Base-by-base conservation (phyloP, 2,329 filamentous ascomycete genomes). In the Alternaria sp. region DNA sequence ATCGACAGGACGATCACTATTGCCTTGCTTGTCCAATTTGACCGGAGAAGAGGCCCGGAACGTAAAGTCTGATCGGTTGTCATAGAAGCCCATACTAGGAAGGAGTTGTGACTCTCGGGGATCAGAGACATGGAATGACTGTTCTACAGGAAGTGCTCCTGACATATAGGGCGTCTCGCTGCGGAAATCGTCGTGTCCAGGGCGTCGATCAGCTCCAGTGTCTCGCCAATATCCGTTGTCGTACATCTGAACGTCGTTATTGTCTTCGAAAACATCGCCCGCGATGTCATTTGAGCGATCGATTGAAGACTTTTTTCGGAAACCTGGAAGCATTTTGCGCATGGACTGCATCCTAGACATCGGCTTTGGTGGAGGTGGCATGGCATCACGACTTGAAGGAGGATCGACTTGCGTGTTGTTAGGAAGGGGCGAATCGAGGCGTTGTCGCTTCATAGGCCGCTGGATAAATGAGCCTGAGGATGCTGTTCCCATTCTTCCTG, bases 321-420 rank as follows among this genome's bases (percentile, higher is more conserved):
- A 45, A 1, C 41, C 62, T 0, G 74, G 72, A 12, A 73, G 62
- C 8, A 76, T 58, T 22, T 66, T 72, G 28, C 69, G 68, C 22
- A 76, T 57, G 14, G 72, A 77, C 18, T 62, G 67, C 60, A 75
- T 75, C 28, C 63, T 65, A 0, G 71, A 72, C 4, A 72, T 14
- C 2, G 71, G 64, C 49, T 74, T 72, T 12, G 65, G 25, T 11
- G 79, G 80, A 5, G 79, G 80, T 40, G 79, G 79, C 80, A 81
- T 82, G 11, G 69, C 46, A 16, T 80, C 74, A 40, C 75, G 73
- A 54, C 74, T 72, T 3, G 63, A 64, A 14, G 69, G 62, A 16
- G 43, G 18, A 34, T 65, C 60, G 28, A 62, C 32, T 7, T 68
- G 69, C 48, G 64, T 68, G 7, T 62, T 54, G 14, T 60, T 54